Base-by-base conservation (phyloP, 768 basidiomycete species). In the Leucocoprinus birnbaumii region DNA sequence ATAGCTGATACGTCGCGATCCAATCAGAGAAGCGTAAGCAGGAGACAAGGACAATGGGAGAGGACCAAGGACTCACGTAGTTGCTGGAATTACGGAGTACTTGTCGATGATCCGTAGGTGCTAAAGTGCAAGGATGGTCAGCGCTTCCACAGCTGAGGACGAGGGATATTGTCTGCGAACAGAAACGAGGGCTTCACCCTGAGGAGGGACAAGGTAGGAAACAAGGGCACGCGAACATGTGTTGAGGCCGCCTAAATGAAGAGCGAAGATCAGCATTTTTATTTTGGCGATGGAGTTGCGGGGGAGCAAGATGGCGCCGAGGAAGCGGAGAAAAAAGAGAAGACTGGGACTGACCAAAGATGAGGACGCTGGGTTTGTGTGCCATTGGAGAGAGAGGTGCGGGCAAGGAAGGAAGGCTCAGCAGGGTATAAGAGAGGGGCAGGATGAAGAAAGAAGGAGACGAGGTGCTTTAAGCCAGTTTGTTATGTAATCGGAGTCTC, bases 181-280 rank as follows among this genome's bases (percentile, higher is more conserved):
- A 49, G 86, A 84, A 50, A 91, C 91, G 22, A 89, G 75, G 24
- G 84, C 71, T 57, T 85, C 83, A 35, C 85, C 88, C 31, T 85
- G 74, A 6, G 81, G 63, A 2, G 89, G 89, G 35, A 90, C 82
- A 13, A 94, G 79, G 38, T 78, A 70, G 49, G 79, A 73, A 35
- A 87, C 86, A 50, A 94, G 80, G 47, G 85, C 77, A 48, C 91
- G 80, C 8, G 91, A 84, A 66, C 76, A 87, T 51, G 87, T 89
- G 72, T 91, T 91, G 60, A 92, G 70, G 51, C 91, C 91, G 59
- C 91, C 91, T 93, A 60, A 16, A 40, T 9, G 24, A 56, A 37
- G 26, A 14, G 41, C 38, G 14, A 34, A 6, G 47, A 48, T 48
- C 19, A 48, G 41, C 7, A 8, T 21, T 44, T 31, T 35, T 53